Evolutionary conservation across 805 yeast species (phyloP).

Genomic region (Candida sonorensis): DNA sequence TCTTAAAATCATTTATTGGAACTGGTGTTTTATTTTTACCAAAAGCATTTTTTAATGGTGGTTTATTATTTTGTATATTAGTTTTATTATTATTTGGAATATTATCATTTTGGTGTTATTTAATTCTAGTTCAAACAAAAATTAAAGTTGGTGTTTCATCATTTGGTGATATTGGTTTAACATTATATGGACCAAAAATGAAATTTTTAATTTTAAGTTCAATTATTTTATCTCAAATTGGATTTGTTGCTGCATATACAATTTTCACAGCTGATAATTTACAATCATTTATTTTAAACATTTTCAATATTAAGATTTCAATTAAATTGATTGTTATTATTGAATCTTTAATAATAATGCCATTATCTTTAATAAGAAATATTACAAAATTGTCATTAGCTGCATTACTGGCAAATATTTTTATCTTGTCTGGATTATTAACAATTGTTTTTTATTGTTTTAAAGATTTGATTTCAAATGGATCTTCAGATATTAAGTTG

Average conservation of each 20-base stretch:
- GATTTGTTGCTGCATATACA: constrained; percentile 76
- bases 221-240: constrained; percentile 65
- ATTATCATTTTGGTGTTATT: constrained; percentile 75
- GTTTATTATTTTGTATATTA: constrained; percentile 49
- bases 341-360: constrained; percentile 55
- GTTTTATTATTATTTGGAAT: constrained; percentile 55
- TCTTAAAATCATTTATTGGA: constrained; percentile 71
- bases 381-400: constrained; percentile 68
- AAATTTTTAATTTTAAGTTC: constrained; percentile 58
- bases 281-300: constrained; percentile 51
- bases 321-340: constrained; percentile 41
- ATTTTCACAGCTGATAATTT: constrained; percentile 73
- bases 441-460: constrained; percentile 55
- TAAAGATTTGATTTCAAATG: constrained; percentile 35
- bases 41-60: constrained; percentile 67
- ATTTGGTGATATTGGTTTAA: constrained; percentile 71
- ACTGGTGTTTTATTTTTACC: constrained; percentile 72
- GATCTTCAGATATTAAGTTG: constrained; percentile 41
- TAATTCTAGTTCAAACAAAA: constrained; percentile 54
- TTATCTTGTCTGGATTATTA: constrained; percentile 58
- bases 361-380: constrained; percentile 67
- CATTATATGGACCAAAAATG: constrained; percentile 58
- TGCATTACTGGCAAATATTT: constrained; percentile 64
- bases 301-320: constrained; percentile 34
- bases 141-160: constrained; percentile 56